phyloP scores from a whole-genome alignment of 2,329 filamentous ascomycete genomes.

The Fusarium subglutinans region DNA sequence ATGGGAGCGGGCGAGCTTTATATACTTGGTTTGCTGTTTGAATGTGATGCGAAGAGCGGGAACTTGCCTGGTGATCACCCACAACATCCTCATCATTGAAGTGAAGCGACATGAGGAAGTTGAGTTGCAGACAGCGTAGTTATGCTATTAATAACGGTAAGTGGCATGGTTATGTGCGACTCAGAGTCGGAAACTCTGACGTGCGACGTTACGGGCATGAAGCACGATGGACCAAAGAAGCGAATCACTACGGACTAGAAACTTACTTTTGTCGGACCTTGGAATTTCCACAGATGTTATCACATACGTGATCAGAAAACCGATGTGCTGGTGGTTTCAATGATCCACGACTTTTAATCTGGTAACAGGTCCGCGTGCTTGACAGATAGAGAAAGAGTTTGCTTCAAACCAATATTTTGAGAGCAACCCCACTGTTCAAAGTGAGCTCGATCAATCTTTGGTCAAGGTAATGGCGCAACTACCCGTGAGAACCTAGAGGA shows the following conservation, averaged over 20 bases:
- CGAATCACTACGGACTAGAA: not conserved
- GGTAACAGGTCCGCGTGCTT: not conserved
- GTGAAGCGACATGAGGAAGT: no score
- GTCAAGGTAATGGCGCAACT: not conserved
- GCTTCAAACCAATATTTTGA: not conserved
- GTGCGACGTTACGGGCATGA: accelerated
- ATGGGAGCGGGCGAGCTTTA: not conserved
- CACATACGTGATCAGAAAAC: accelerated
- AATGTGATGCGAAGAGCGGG: no score
- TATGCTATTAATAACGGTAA: accelerated
- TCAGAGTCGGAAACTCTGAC: not conserved
- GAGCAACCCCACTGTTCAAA: not conserved
- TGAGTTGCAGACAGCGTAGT: not conserved
- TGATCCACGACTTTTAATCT: not conserved
- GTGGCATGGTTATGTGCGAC: accelerated
- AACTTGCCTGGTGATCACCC: not conserved
- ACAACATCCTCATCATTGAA: accelerated
- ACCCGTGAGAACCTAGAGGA: accelerated
- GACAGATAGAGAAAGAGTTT: accelerated
- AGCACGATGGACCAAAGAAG: not conserved
- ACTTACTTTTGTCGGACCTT: accelerated
- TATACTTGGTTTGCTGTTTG: not conserved
- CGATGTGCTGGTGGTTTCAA: not conserved
- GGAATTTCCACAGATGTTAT: not conserved
- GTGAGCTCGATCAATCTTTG: accelerated